Evolutionary conservation across 2,329 filamentous ascomycete genomes (phyloP).

Genomic region (Colletotrichum paranaense): DNA sequence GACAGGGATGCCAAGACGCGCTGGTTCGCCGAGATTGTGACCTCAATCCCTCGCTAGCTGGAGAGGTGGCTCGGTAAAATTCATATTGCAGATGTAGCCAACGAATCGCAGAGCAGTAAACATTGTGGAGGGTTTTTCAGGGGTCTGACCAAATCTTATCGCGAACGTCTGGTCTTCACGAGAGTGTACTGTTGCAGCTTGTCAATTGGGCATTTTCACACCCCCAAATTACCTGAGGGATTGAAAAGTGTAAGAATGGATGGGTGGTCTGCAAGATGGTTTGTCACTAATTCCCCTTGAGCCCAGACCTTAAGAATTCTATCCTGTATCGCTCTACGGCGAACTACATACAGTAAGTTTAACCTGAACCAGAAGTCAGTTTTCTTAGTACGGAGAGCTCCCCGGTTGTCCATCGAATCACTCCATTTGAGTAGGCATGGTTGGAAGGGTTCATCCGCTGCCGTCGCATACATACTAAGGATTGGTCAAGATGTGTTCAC

Average conservation of each 20-base stretch:
- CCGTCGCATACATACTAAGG: too few relatives aligned
- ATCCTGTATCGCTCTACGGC: background rate
- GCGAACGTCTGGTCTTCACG: background rate
- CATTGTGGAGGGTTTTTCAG: background rate
- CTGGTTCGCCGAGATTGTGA: background rate
- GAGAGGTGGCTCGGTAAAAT: background rate
- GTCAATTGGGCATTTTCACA: background rate
- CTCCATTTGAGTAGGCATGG: fast-evolving
- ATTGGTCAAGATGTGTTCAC: too few relatives aligned
- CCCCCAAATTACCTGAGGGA: too few relatives aligned
- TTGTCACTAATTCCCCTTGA: background rate
- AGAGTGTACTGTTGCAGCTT: background rate
- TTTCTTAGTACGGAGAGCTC: background rate
- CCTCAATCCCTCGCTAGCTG: background rate
- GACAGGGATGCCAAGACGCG: background rate
- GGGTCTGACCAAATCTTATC: background rate
- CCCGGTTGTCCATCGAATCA: background rate
- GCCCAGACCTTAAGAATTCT: background rate
- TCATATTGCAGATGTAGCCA: background rate
- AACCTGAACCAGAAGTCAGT: background rate
- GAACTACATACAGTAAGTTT: background rate
- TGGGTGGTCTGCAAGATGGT: background rate
- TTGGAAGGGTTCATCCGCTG: too few relatives aligned
- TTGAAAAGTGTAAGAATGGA: too few relatives aligned
- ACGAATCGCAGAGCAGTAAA: background rate